phyloP scores from a whole-genome alignment of 768 basidiomycete species.

The Agaricus blazei region DNA sequence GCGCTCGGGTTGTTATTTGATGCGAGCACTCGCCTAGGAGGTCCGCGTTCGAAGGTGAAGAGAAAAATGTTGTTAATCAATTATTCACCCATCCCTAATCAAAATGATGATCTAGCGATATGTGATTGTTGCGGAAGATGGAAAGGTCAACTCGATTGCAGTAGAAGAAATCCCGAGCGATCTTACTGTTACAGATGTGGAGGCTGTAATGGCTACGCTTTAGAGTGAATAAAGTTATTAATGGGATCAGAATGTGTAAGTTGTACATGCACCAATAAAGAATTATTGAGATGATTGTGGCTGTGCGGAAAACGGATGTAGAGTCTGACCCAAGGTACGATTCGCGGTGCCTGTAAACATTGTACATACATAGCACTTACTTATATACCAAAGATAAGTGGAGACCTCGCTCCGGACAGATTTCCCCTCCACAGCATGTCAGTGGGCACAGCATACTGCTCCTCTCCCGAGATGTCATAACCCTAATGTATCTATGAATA shows the following conservation, averaged over 20 bases:
- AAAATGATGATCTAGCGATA: constrained; percentile 36
- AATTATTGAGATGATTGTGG: too few relatives aligned
- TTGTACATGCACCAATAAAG: neutral
- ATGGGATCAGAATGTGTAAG: neutral
- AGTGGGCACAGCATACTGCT: too few relatives aligned
- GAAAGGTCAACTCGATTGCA: constrained; percentile 47
- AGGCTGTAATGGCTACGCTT: constrained; percentile 33
- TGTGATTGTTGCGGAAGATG: constrained; percentile 52
- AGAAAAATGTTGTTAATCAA: too few relatives aligned
- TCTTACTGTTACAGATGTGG: constrained; percentile 49
- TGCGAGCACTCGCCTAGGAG: constrained; percentile 57
- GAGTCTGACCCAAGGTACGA: too few relatives aligned
- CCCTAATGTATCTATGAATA: too few relatives aligned
- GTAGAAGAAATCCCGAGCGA: constrained; percentile 45
- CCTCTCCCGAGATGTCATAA: too few relatives aligned
- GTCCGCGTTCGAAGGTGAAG: constrained; percentile 58
- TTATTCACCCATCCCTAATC: neutral
- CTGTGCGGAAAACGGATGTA: too few relatives aligned
- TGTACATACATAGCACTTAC: too few relatives aligned
- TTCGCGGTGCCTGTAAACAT: too few relatives aligned
- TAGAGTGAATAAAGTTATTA: constrained; percentile 6
- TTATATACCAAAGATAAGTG: too few relatives aligned
- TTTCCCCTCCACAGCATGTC: too few relatives aligned
- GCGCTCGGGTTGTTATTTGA: constrained; percentile 58
- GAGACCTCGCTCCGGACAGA: too few relatives aligned